These are phyloP conservation scores for Pseudogymnoascus sp. DNA, from an alignment of 2,329 filamentous ascomycete species.

Conservation along the genomic window DNA sequence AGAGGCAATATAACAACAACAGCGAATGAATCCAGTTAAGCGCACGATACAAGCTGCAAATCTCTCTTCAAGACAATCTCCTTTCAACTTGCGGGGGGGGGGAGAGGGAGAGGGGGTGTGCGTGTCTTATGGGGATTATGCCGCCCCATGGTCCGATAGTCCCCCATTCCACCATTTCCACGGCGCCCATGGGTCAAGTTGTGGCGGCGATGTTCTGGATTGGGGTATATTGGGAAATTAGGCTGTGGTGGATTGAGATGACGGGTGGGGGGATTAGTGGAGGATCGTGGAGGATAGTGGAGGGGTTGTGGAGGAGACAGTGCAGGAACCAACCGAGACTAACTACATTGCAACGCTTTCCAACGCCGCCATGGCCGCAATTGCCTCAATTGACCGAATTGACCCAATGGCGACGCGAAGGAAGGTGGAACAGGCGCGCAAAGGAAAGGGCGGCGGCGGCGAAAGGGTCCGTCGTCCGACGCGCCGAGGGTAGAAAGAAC, in stretches of 20 bases:
- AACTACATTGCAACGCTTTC: not conserved
- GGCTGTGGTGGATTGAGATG: not conserved
- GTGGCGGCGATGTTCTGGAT: constrained; percentile 6
- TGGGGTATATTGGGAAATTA: constrained; percentile 6
- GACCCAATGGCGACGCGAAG: not conserved
- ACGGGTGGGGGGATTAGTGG: not conserved
- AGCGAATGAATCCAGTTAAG: not conserved
- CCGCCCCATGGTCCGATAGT: not conserved
- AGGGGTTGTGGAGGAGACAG: not conserved
- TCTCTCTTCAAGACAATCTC: not conserved
- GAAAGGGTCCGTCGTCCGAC: not conserved
- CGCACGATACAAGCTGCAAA: constrained; percentile 1
- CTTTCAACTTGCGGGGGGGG: not conserved
- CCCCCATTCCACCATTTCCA: not conserved
- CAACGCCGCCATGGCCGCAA: not conserved
- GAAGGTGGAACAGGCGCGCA: not conserved
- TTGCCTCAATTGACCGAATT: not conserved
- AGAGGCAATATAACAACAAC: not conserved
- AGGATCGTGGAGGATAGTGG: not conserved
- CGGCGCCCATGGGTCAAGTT: not conserved
- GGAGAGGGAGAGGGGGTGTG: not conserved
- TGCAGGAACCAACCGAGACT: not conserved
- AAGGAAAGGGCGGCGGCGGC: not conserved
- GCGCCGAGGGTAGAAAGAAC: not conserved
- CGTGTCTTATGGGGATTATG: not conserved